Evolutionary conservation across 352 stramenopile genomes (phyloP).

Genomic region (Globisporangium nagaii): DNA sequence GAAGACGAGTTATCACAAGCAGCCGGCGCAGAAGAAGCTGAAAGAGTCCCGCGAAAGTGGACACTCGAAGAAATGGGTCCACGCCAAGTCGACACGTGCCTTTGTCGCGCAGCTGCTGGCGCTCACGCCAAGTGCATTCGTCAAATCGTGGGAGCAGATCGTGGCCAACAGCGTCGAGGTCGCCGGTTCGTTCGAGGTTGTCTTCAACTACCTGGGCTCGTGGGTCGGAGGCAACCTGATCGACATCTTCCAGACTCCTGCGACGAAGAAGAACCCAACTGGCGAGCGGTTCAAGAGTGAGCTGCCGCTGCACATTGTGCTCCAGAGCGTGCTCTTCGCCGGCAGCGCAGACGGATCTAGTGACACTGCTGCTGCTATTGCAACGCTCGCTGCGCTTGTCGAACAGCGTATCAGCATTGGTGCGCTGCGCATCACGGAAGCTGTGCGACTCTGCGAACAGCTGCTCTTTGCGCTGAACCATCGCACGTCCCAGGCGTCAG

Average conservation of each 20-base stretch:
- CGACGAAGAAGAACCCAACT: not conserved
- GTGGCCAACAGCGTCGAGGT: constrained; percentile 24
- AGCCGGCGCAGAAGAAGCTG: constrained; percentile 2
- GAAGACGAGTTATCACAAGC: not conserved
- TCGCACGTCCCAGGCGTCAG: constrained; percentile 5
- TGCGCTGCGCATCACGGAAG: constrained; percentile 12
- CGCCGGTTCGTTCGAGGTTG: constrained; percentile 21
- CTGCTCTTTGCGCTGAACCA: constrained; percentile 34
- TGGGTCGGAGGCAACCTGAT: constrained; percentile 41
- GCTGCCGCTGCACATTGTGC: constrained; percentile 10
- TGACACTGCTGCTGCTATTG: not conserved
- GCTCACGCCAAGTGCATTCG: constrained; percentile 20
- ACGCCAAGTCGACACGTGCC: not conserved
- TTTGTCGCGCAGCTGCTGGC: constrained; percentile 16
- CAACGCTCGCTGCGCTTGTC: constrained; percentile 5
- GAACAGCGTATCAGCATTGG: constrained; percentile 7
- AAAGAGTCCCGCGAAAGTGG: not conserved
- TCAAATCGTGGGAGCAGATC: constrained; percentile 29
- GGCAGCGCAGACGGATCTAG: not conserved
- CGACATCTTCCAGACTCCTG: not conserved
- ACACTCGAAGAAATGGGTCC: constrained; percentile 4
- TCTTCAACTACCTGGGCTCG: constrained; percentile 50
- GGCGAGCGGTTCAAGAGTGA: constrained; percentile 3
- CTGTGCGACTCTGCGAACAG: constrained; percentile 40
- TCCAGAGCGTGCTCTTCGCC: constrained; percentile 14